Evolutionary conservation across 1,139 yeast species (phyloP), one percentile per base, ranked within the genome.

Genomic region (Taphrina sp.): DNA sequence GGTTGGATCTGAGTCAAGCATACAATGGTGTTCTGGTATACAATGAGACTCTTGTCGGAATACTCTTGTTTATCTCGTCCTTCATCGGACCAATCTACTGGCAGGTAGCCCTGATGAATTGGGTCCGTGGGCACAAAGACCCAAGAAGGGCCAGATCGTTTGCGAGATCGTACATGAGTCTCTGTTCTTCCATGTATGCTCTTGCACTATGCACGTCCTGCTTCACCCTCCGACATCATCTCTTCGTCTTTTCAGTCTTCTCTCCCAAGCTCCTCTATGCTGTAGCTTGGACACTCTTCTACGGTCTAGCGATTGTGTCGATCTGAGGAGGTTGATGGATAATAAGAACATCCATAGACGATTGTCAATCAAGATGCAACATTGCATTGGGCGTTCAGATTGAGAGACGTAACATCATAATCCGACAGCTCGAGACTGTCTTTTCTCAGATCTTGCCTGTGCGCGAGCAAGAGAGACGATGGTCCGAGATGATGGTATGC

Each of bases 161-260:
- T 28, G 61, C 36, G 19, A 39, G 68, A 2, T 67, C 72, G 45
- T 72, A 66, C 64, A 70, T 43, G 66, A 77, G 5, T 85, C 84
- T 66, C 85, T 85, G 66, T 71, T 83, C 1, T 63, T 82, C 1
- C 68, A 80, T 14, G 86, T 87, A 1, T 65, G 79, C 2, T 74
- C 77, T 34, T 16, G 45, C 46, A 3, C 26, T 38, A 77, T 90
- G 53, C 67, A 72, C 75, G 0, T 83, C 96, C 5, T 92, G 98
- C 66, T 76, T 78, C 56, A 74, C 79, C 24, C 74, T 90, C 61
- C 76, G 95, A 63, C 86, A 83, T 65, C 98, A 92, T 67, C 74
- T 92, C 58, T 92, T 92, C 67, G 85, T 94, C 14, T 94, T 98
- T 97, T 88, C 97, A 1, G 98, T 94, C 3, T 92, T 92, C 71